Evolutionary conservation across 441 rosid genomes (phyloP), one percentile per base, ranked within the genome.

Genomic region (Hura crepitans): DNA sequence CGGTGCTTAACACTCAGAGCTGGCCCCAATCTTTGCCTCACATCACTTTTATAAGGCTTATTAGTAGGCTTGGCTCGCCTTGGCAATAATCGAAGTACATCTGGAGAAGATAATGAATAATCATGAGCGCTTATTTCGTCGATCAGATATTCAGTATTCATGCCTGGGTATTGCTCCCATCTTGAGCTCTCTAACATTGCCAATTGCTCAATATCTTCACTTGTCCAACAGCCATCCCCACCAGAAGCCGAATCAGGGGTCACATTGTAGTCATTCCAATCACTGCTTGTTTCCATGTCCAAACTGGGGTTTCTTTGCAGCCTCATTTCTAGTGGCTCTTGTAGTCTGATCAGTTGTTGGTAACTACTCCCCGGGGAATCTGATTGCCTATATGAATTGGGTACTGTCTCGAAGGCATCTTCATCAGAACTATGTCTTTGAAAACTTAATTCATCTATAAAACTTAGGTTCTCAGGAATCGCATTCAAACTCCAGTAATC

Each of bases 11-110:
- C 28, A 59, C 58, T 74, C 12, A 30, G 43, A 61, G 51, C 33
- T 31, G 63, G 72, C 43, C 77, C 70, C 56, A 74, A 28, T n/a
- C 77, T 43, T 25, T 66, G 56, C 79, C 45, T 76, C n/a, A 82
- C 28, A 63, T 77, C 66, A 17, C 70, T 35, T 56, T 35, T 64
- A 11, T 75, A 22, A 60, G 72, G 68, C 25, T 45, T 60, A 59
- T 3, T 30, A 55, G 39, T 30, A 55, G 39, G 70, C 51, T 75
- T 66, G 60, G 57, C 61, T 28, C 18, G 70, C 60, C 71, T 63
- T 70, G 72, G 73, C 35, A 47, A 50, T 27, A 47, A 35, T 62
- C 50, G 33, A 35, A 33, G 51, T 50, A 18, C 37, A 50, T 43
- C n/a, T 22, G 15, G 49, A 58, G 73, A 76, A 42, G 78, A 66